Evolutionary conservation across 1,139 yeast species (phyloP).

Genomic region (Zygosaccharomyces sapae): DNA sequence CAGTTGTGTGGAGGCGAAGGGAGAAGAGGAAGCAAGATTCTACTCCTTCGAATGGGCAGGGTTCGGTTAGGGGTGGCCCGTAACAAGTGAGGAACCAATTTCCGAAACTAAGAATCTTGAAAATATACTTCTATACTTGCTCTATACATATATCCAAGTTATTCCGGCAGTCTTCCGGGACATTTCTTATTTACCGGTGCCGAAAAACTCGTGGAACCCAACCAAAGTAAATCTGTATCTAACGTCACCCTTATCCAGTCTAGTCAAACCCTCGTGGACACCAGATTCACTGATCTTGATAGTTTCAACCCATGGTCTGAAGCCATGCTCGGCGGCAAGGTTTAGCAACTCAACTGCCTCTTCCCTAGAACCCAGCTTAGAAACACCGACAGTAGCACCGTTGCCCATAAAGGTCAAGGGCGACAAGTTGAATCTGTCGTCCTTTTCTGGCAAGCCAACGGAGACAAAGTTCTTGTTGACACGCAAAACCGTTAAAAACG

Average conservation of each 20-base stretch:
- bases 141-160: too few relatives aligned
- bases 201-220: conserved; percentile 35
- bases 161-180: neutral
- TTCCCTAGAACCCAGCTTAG: conserved; percentile 44
- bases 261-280: conserved; percentile 48
- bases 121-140: too few relatives aligned
- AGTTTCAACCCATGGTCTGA: conserved; percentile 59
- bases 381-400: conserved; percentile 38
- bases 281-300: conserved; percentile 50
- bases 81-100: too few relatives aligned
- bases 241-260: conserved; percentile 52
- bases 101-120: too few relatives aligned
- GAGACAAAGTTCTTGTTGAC: conserved; percentile 49
- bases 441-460: conserved; percentile 51
- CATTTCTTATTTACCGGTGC: conserved; percentile 13
- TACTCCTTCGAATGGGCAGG: conserved; percentile 82
- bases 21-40: conserved; percentile 34
- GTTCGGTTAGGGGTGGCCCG: conserved; percentile 63
- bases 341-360: conserved; percentile 55
- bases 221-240: conserved; percentile 61
- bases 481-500: conserved; percentile 39
- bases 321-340: conserved; percentile 48
- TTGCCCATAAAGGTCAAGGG: conserved; percentile 42
- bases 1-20: conserved; percentile 41
- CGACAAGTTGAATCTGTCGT: conserved; percentile 41